phyloP scores from a whole-genome alignment of 352 stramenopile species.

The Phytophthora megakarya region DNA sequence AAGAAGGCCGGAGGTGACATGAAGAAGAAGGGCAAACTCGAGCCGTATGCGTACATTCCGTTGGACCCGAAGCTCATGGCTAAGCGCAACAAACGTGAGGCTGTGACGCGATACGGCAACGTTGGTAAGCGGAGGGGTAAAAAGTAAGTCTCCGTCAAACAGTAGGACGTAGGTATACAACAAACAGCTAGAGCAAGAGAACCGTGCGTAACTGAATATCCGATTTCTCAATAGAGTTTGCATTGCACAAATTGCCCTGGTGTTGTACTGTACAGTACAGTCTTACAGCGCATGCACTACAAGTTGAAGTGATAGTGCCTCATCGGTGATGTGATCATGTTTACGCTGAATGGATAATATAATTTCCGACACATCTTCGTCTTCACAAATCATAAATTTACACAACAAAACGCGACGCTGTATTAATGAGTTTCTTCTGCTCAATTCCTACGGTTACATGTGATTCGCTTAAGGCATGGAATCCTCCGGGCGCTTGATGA shows the following conservation, averaged over 20 bases:
- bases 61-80: constrained; percentile 95
- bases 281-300: too few relatives aligned
- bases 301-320: constrained; percentile 1
- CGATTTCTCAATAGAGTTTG: constrained; percentile 26
- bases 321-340: neutral
- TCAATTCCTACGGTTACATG: constrained; percentile 18
- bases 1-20: constrained; percentile 97
- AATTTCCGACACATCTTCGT: too few relatives aligned
- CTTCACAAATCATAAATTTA: neutral
- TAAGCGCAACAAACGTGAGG: constrained; percentile 86
- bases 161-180: constrained; percentile 36
- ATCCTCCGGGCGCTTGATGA: constrained; percentile 58
- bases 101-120: constrained; percentile 79
- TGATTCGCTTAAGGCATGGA: constrained; percentile 30
- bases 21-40: constrained; percentile 97
- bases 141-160: constrained; percentile 29
- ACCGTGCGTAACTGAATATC: constrained; percentile 36
- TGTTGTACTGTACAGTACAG: too few relatives aligned
- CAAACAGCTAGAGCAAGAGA: constrained; percentile 30
- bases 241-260: constrained; percentile 1
- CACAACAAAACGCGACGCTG: constrained; percentile 15
- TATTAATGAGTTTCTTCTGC: constrained; percentile 19
- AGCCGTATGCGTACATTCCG: constrained; percentile 98
- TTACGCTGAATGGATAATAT: neutral
- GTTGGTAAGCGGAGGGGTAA: constrained; percentile 78